Conservation (phyloP, 768 basidiomycete species). For the Lepiota brunneoincarnata region DNA sequence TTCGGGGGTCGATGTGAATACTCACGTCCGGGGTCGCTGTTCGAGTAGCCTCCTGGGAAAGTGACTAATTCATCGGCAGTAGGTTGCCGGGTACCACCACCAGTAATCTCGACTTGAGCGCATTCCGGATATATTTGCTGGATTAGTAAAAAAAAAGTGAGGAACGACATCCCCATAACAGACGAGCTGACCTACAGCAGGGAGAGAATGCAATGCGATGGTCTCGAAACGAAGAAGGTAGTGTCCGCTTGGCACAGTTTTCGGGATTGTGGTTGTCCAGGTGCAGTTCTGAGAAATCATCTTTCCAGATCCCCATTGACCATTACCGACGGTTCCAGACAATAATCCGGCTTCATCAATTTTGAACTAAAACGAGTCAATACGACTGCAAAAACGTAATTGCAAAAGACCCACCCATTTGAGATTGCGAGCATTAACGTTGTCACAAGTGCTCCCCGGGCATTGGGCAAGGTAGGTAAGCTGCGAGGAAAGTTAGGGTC, state of each 20-base stretch:
- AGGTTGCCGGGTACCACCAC: conserved; percentile 37
- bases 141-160: not conserved
- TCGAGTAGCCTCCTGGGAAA: conserved; percentile 46
- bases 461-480: conserved; percentile 45
- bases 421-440: conserved; percentile 32
- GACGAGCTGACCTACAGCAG: conserved; percentile 38
- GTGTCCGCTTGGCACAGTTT: conserved; percentile 38
- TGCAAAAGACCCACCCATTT: conserved; percentile 34
- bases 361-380: conserved; percentile 33
- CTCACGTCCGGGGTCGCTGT: conserved; percentile 41
- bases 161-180: not conserved
- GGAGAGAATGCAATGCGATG: conserved; percentile 46
- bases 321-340: conserved; percentile 37
- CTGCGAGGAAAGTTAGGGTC: conserved; percentile 19
- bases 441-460: conserved; percentile 38
- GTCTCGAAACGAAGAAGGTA: conserved; percentile 51
- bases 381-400: not conserved
- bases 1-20: not conserved
- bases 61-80: conserved; percentile 42
- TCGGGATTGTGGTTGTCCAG: conserved; percentile 46
- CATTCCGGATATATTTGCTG: conserved; percentile 72
- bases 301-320: conserved; percentile 40
- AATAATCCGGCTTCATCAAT: conserved; percentile 45
- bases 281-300: conserved; percentile 44
- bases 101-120: conserved; percentile 41